phyloP scores from a whole-genome alignment of 164 flowering plant species.

The Nymphaea colorata region DNA sequence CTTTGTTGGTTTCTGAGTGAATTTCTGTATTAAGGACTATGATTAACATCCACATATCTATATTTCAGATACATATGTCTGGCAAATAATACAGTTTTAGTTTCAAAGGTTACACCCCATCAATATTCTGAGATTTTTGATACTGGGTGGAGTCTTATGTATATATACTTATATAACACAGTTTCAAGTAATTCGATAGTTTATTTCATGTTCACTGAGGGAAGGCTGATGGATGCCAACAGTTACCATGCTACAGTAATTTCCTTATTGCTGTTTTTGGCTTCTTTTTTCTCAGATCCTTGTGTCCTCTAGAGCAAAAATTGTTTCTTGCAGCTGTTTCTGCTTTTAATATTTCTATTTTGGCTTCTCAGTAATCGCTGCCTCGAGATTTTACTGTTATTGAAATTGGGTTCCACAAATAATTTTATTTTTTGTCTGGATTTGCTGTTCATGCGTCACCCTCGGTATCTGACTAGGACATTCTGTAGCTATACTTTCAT shows the following conservation, averaged over 20 bases:
- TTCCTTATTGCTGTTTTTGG: background rate
- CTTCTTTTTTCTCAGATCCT: background rate
- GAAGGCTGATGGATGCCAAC: background rate
- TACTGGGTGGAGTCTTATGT: background rate
- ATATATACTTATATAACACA: too few relatives aligned
- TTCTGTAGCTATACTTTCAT: background rate
- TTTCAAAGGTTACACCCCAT: too few relatives aligned
- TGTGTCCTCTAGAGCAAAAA: too few relatives aligned
- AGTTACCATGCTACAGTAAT: background rate
- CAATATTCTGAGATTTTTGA: too few relatives aligned
- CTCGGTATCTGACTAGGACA: background rate
- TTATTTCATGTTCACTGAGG: background rate
- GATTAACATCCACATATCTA: too few relatives aligned
- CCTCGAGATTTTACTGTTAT: background rate
- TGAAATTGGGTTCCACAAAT: background rate
- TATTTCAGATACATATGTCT: too few relatives aligned
- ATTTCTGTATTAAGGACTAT: too few relatives aligned
- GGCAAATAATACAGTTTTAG: too few relatives aligned
- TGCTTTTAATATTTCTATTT: background rate
- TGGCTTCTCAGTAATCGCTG: background rate
- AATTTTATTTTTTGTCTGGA: background rate
- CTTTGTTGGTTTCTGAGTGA: too few relatives aligned
- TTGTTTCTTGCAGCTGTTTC: too few relatives aligned
- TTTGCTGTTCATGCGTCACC: background rate
- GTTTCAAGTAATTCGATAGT: background rate